phyloP scores from a whole-genome alignment of 73 alveolate genomes.

The Paraurostyla sp. region DNA sequence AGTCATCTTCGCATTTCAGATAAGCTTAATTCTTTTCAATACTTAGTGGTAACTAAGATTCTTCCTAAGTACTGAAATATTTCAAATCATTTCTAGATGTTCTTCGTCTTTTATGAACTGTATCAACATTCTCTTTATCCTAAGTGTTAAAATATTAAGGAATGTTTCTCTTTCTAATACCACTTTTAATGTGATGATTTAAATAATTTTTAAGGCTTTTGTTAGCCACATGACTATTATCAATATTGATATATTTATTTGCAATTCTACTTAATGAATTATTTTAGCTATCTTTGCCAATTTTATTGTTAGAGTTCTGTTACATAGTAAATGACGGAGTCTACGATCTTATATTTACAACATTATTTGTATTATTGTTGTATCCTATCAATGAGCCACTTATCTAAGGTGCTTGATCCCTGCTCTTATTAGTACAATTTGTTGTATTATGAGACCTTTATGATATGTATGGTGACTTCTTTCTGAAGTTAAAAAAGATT shows the following conservation, averaged over 20 bases:
- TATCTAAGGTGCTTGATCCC: background rate
- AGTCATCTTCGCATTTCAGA: background rate
- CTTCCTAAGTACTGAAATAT: background rate
- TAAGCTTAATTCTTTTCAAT: background rate
- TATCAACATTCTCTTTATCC: too few relatives aligned
- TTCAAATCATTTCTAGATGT: background rate
- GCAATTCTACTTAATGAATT: too few relatives aligned
- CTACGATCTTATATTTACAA: too few relatives aligned
- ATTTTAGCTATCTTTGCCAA: too few relatives aligned
- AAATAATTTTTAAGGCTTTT: background rate
- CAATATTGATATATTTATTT: background rate
- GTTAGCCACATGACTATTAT: background rate
- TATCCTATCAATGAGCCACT: background rate
- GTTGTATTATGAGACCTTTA: background rate
- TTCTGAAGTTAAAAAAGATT: slow-evolving; percentile 26
- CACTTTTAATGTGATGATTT: background rate
- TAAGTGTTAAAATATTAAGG: background rate
- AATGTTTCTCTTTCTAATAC: background rate
- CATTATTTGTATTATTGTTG: background rate
- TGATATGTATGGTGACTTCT: background rate
- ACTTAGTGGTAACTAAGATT: background rate
- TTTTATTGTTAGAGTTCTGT: too few relatives aligned
- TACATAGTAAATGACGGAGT: too few relatives aligned
- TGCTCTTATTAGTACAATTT: background rate
- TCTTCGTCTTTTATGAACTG: background rate